Evolutionary conservation across 2,329 filamentous ascomycete genomes (phyloP).

Genomic region (Colletotrichum zoysiae): DNA sequence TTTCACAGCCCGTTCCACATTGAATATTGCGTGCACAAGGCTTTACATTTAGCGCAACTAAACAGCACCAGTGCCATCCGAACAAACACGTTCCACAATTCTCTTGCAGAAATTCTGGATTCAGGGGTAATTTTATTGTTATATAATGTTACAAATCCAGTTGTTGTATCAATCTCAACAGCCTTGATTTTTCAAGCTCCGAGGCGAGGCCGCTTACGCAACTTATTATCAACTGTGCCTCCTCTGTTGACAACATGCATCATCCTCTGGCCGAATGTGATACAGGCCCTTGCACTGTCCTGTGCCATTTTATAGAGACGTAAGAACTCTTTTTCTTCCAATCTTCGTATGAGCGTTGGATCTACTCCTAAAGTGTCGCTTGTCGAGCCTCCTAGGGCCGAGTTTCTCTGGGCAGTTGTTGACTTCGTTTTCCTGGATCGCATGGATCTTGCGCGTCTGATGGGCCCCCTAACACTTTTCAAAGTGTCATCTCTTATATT

Average conservation of each 20-base stretch:
- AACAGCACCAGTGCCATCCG: background rate
- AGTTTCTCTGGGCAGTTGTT: background rate
- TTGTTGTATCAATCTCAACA: background rate
- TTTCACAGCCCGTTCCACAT: background rate
- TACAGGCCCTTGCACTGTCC: constrained; percentile 24
- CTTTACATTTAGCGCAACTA: background rate
- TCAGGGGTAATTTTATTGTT: background rate
- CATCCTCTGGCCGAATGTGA: constrained; percentile 16
- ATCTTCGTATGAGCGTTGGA: background rate
- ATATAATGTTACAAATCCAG: no score
- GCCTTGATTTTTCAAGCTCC: background rate
- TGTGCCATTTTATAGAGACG: background rate
- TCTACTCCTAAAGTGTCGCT: background rate
- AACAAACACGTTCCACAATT: background rate
- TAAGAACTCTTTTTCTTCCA: constrained; percentile 5
- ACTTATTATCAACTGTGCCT: constrained; percentile 7
- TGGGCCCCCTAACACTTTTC: background rate
- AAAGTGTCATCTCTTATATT: background rate
- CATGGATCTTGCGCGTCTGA: background rate
- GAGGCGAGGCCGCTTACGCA: background rate
- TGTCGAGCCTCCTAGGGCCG: background rate
- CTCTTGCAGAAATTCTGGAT: background rate
- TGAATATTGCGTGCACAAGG: background rate
- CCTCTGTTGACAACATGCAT: background rate
- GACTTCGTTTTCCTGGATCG: background rate